Base-by-base conservation (phyloP, 2,329 filamentous ascomycete genomes). In the Xylariaceae sp. region DNA sequence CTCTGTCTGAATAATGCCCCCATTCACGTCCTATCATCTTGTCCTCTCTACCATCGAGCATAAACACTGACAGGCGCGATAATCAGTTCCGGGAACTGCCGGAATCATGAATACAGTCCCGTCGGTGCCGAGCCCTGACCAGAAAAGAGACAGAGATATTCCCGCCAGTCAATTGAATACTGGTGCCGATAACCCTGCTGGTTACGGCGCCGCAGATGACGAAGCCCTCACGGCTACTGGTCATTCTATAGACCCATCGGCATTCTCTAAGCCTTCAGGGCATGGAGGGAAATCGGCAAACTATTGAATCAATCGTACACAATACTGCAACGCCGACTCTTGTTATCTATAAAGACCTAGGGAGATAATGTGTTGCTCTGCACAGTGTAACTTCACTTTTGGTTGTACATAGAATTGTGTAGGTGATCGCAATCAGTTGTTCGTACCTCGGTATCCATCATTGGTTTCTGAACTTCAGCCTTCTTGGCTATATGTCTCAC, bases 101-200 rank as follows among this genome's bases (percentile, higher is more conserved):
- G 61, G 61, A 38, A 63, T 59, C 41, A 58, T 60, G 54, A 64
- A 64, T 49, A 55, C 22, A 6, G 50, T 63, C 38, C 60, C 59
- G 5, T 64, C 60, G n/a, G 59, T 61, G 39, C 52, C 58, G 19
- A 56, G 57, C 39, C 58, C 59, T 10, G 39, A 55, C n/a, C 58
- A 61, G 50, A 52, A 51, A 18, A 40, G 48, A 6, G 31, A 34
- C 18, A 57, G 57, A 14, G 58, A 56, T 17, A 45, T 63, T 16
- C 59, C 59, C n/a, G 49, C 39, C 17, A 49, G 54, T 3, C 55
- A 54, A n/a, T 36, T 64, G 43, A 53, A 60, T 40, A 57, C 54
- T n/a, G 60, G 59, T 1, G 62, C 62, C 18, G 60, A 63, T 18
- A 64, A 64, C 44, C 57, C 58, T 6, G 39, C 58, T 2, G 56